Conservation (phyloP, 169 alveolate species). For the Hepatocystis sp. region DNA sequence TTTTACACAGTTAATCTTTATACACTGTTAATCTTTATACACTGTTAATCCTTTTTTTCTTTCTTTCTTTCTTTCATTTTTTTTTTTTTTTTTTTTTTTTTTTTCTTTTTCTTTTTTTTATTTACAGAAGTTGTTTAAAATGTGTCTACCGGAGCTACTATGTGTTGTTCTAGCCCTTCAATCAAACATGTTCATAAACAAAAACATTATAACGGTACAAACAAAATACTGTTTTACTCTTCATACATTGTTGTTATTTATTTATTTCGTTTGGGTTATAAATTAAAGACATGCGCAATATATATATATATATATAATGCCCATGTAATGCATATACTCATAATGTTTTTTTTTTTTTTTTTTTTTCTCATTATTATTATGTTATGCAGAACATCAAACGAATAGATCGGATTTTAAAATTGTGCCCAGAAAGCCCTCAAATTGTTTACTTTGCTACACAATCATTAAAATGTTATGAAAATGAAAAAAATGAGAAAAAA, state of each 20-base stretch:
- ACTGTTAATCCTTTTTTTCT: too few species aligned
- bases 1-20: too few species aligned
- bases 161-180: slow-evolving; percentile 56
- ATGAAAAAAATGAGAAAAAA: slow-evolving; percentile 11
- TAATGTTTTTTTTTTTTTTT: background rate
- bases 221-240: too few species aligned
- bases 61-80: too few species aligned
- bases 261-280: too few species aligned
- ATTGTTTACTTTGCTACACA: slow-evolving; percentile 51
- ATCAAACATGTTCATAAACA: slow-evolving; percentile 57
- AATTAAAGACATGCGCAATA: background rate
- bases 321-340: background rate
- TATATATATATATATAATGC: slow-evolving; percentile 1
- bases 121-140: slow-evolving; percentile 51
- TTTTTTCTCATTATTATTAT: background rate
- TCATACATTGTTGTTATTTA: too few species aligned
- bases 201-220: slow-evolving; percentile 49
- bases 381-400: slow-evolving; percentile 48
- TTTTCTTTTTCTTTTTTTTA: background rate
- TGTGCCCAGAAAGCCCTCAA: slow-evolving; percentile 65
- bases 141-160: slow-evolving; percentile 57
- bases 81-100: too few species aligned
- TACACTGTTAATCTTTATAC: too few species aligned
- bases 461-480: slow-evolving; percentile 27
- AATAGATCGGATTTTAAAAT: slow-evolving; percentile 43